These are phyloP conservation scores for Collybia mongolica DNA, from an alignment of 768 basidiomycete species.

Conservation along the genomic window DNA sequence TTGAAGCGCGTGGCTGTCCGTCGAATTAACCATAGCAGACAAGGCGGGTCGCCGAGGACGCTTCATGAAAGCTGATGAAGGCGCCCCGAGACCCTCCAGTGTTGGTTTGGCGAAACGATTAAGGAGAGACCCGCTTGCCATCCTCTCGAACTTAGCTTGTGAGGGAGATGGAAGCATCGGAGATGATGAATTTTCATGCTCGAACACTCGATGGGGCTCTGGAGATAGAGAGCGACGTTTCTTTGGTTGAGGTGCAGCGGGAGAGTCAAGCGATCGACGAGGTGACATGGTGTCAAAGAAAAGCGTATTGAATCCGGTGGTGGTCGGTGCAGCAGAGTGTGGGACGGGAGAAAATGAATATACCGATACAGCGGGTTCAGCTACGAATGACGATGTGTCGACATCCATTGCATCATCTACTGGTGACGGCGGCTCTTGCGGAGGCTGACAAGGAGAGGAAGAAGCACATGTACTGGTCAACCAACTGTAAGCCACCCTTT, in stretches of 20 bases:
- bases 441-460: constrained; percentile 27
- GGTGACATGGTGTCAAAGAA: constrained; percentile 62
- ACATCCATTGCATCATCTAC: constrained; percentile 79
- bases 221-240: constrained; percentile 65
- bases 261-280: constrained; percentile 43
- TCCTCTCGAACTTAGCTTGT: constrained; percentile 44
- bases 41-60: constrained; percentile 66
- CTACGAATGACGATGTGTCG: constrained; percentile 50
- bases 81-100: constrained; percentile 51
- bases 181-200: constrained; percentile 43
- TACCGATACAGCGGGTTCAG: constrained; percentile 24
- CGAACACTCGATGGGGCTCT: constrained; percentile 35
- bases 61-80: constrained; percentile 51
- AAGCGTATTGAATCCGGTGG: constrained; percentile 54
- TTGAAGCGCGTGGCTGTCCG: constrained; percentile 31
- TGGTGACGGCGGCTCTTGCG: constrained; percentile 40
- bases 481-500: neutral
- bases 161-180: constrained; percentile 53
- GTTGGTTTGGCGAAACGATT: constrained; percentile 50
- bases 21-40: constrained; percentile 58
- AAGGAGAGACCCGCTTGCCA: constrained; percentile 47
- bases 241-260: constrained; percentile 39
- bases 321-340: constrained; percentile 50
- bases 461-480: neutral
- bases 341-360: constrained; percentile 35